A percentile compares a stretch with the other conserved stretches of the same genome.
These are phyloP conservation scores for Colletotrichum abscissum DNA, from an alignment of 2,329 filamentous ascomycete genomes.

Conservation along the genomic window DNA sequence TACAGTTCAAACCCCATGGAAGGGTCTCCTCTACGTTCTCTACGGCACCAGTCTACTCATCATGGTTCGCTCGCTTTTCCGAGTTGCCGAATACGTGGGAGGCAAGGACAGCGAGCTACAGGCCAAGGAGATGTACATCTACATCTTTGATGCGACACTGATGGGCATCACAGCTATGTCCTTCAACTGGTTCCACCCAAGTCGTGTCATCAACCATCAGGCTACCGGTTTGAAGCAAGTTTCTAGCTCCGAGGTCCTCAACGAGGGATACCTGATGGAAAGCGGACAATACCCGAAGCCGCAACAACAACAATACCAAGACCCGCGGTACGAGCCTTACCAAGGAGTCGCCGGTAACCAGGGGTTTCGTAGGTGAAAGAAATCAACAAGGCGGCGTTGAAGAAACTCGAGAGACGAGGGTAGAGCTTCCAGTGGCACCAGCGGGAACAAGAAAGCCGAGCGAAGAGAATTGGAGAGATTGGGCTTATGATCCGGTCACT, in stretches of 20 bases:
- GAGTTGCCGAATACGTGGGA: conserved; percentile 54
- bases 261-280: conserved; percentile 25
- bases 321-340: conserved; percentile 5
- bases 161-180: conserved; percentile 43
- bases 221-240: conserved; percentile 11
- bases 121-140: conserved; percentile 49
- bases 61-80: conserved; percentile 53
- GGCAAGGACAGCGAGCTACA: conserved; percentile 48
- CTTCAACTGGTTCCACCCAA: conserved; percentile 37
- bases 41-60: conserved; percentile 47
- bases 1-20: conserved; percentile 43
- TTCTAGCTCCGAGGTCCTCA: conserved; percentile 17
- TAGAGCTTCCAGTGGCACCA: background rate
- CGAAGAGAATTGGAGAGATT: conserved; percentile 15
- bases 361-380: conserved; percentile 8
- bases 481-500: conserved; percentile 5
- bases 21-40: conserved; percentile 42
- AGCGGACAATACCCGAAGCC: conserved; percentile 17
- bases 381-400: background rate
- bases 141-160: conserved; percentile 51
- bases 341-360: background rate
- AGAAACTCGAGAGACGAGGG: background rate
- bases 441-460: background rate
- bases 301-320: conserved; percentile 2
- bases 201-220: conserved; percentile 20